Base-by-base conservation (phyloP, 225 moss, liverwort and hornwort genomes). In the Sphagnum contortum region DNA sequence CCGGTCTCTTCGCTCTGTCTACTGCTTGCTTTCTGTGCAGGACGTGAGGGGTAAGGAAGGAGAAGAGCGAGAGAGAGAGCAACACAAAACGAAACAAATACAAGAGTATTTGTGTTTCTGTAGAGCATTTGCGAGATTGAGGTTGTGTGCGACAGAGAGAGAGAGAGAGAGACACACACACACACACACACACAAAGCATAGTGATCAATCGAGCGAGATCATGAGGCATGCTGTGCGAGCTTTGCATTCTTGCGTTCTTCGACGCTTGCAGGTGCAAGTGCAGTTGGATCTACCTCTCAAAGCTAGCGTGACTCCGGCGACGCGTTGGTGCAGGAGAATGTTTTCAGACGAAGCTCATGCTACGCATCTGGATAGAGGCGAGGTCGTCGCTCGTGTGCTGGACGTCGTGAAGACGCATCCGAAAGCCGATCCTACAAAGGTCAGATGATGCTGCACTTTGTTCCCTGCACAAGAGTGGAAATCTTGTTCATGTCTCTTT, bases 351-450 rank as follows among this genome's bases (percentile, higher is more conserved):
- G 94, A 87, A 51, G 71, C 86, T 2, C 90, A 86, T 59, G 86
- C 79, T 59, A 78, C 89, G 0, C 84, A 85, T 77, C 80, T 95
- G 72, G 78, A 86, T 73, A 84, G 82, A 14, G 68, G 73, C 59
- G 82, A 88, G 10, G 89, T 95, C 57, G 69, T 86, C 4, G 88
- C 89, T 69, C 86, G 91, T 64, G 84, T 91, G 68, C 72, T 95
- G 57, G 70, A 74, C 59, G 79, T 91, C 12, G 89, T 95, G 57
- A 91, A 87, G 66, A 80, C 83, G 55, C 82, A 76, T 53, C 82
- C 79, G 67, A 95, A 91, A 75, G 94, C 88, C 50, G 91, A 91
- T 80, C 77, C 86, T 68, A 66, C 84, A 3, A 91, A 89, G 89
- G 89, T 94, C 55, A 47, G 80, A 50, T 6, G 6, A 46, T 53